Conservation (phyloP, 2,329 filamentous ascomycete genomes). For the Neurospora crassa region DNA sequence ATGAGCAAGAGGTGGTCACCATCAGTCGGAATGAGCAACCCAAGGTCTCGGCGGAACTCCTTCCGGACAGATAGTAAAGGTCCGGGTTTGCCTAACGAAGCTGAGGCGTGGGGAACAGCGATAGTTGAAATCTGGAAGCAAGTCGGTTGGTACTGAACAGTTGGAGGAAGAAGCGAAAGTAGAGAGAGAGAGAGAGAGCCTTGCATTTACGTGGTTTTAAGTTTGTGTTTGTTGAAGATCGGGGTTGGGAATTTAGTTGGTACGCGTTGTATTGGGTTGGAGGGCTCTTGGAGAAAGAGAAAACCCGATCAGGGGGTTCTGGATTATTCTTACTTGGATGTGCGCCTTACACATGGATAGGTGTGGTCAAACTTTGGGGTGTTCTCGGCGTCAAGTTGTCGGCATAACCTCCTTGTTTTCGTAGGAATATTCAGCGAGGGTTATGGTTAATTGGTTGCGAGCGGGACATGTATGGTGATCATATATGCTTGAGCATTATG, state of each 20-base stretch:
- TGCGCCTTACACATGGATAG: background rate
- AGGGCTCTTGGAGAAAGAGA: background rate
- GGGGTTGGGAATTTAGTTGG: background rate
- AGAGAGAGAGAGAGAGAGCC: constrained; percentile 1
- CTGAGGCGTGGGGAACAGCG: background rate
- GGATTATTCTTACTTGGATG: background rate
- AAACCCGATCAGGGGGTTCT: background rate
- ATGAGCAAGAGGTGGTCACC: background rate
- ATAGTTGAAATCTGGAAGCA: background rate
- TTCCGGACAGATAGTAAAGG: background rate
- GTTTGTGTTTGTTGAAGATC: constrained; percentile 1
- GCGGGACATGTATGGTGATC: background rate
- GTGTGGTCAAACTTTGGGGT: background rate
- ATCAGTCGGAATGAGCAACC: background rate
- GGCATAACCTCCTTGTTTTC: background rate
- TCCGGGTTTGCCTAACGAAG: background rate
- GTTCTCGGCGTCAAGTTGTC: background rate
- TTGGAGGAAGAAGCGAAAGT: too few species aligned
- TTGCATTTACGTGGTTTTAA: constrained; percentile 15
- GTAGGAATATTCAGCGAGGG: background rate
- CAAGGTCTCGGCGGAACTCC: background rate
- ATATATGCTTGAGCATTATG: background rate
- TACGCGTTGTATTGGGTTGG: background rate
- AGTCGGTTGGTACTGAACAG: background rate
- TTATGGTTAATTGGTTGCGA: background rate